These are phyloP conservation scores for Glycine latifolia DNA, from an alignment of 306 rosid species.

Conservation along the genomic window DNA sequence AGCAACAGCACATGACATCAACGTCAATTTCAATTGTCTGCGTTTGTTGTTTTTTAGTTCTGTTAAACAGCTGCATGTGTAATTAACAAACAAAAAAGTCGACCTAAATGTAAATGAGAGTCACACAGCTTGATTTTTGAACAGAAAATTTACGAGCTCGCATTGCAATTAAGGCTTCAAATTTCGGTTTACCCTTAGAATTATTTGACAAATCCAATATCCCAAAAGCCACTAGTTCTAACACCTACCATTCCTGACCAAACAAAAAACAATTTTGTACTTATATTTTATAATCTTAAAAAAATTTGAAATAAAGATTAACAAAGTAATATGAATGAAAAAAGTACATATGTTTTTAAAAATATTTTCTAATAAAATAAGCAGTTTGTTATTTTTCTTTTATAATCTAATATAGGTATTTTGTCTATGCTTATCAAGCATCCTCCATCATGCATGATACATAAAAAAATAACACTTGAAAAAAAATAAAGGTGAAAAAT, in stretches of 20 bases:
- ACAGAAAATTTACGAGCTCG: not conserved
- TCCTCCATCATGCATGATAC: too few relatives aligned
- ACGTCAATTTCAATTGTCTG: not conserved
- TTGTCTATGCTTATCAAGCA: too few relatives aligned
- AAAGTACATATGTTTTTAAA: too few relatives aligned
- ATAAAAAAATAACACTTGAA: too few relatives aligned
- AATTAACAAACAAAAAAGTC: not conserved
- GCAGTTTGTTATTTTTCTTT: too few relatives aligned
- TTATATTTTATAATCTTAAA: too few relatives aligned
- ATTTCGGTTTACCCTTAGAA: not conserved
- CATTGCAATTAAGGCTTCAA: not conserved
- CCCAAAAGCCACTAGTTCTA: not conserved
- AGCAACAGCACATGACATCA: constrained; percentile 7
- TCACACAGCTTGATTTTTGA: not conserved
- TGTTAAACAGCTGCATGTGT: not conserved
- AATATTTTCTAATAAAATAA: too few relatives aligned
- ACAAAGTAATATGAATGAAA: too few relatives aligned
- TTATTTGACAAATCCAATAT: not conserved
- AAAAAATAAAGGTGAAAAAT: too few relatives aligned
- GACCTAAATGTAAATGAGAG: not conserved
- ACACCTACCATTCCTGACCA: not conserved
- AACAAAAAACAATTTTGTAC: not conserved
- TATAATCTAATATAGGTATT: too few relatives aligned
- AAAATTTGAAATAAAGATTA: too few relatives aligned
- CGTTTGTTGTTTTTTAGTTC: not conserved